Evolutionary conservation across 345 rosid genomes (phyloP).

Genomic region (Mallotus nudiflorus): DNA sequence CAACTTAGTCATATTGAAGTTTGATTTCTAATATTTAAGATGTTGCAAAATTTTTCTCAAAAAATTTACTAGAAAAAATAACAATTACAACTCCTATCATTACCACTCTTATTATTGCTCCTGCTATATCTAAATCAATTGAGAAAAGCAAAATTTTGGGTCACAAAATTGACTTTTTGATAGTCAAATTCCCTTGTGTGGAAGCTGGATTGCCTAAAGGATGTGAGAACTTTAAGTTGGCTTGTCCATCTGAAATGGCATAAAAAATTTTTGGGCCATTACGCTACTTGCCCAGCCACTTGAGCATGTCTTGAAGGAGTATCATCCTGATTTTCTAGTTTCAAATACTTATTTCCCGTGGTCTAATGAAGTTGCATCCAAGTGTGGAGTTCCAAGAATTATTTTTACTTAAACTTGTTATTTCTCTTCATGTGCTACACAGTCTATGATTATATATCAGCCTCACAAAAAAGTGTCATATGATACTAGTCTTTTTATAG

Average conservation of each 20-base stretch:
- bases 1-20: no score
- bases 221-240: neutral
- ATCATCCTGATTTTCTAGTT: conserved; percentile 37
- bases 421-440: conserved; percentile 24
- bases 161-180: no score
- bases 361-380: conserved; percentile 37
- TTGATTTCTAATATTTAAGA: no score
- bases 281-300: neutral
- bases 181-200: conserved; percentile 1
- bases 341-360: conserved; percentile 39
- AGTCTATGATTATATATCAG: conserved; percentile 19
- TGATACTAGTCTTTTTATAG: conserved; percentile 29
- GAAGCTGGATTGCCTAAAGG: conserved; percentile 41
- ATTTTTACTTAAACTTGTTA: conserved; percentile 36
- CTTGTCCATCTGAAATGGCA: neutral
- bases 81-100: no score
- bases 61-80: no score
- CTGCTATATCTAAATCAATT: no score
- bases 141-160: no score
- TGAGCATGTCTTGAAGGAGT: neutral
- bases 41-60: no score
- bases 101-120: no score
- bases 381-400: conserved; percentile 37
- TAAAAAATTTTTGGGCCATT: conserved; percentile 14
- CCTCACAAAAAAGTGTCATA: conserved; percentile 28